A percentile compares a stretch with the other conserved stretches of the same genome.
phyloP scores from a whole-genome alignment of 2,329 filamentous ascomycete genomes.

The Fusarium floridanum region DNA sequence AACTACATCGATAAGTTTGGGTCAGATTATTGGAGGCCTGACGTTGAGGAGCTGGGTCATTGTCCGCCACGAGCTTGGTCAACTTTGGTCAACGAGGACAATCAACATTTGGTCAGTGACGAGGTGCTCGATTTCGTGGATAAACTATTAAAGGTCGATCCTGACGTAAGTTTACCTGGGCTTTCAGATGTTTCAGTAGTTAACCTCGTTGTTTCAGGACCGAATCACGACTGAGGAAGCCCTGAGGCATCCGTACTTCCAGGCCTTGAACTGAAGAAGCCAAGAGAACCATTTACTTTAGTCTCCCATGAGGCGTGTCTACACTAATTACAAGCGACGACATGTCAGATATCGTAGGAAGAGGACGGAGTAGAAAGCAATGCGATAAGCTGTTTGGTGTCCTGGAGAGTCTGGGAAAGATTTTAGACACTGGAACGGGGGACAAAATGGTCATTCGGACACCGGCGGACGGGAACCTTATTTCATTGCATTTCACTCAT shows the following conservation, averaged over 20 bases:
- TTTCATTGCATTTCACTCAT: conserved; percentile 1
- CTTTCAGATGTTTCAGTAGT: neutral
- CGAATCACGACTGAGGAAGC: conserved; percentile 13
- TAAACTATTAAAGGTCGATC: conserved; percentile 94
- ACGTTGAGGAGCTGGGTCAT: conserved; percentile 90
- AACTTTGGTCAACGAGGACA: conserved; percentile 92
- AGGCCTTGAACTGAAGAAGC: neutral
- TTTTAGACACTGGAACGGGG: neutral
- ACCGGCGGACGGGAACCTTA: neutral
- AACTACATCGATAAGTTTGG: conserved; percentile 98
- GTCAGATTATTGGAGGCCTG: conserved; percentile 89
- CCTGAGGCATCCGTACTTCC: neutral
- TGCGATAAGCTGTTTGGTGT: no score
- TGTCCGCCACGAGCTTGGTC: conserved; percentile 97
- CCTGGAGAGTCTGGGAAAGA: neutral
- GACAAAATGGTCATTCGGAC: neutral
- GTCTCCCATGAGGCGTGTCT: no score
- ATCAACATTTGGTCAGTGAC: conserved; percentile 92
- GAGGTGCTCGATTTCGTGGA: conserved; percentile 98
- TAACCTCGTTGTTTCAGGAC: neutral
- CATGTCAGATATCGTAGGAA: no score
- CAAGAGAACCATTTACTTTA: no score
- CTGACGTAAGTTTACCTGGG: conserved; percentile 74
- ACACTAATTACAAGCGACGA: no score
- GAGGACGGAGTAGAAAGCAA: no score